Conservation (phyloP, 306 rosid genomes). For the Cyclanthera cordifolia region DNA sequence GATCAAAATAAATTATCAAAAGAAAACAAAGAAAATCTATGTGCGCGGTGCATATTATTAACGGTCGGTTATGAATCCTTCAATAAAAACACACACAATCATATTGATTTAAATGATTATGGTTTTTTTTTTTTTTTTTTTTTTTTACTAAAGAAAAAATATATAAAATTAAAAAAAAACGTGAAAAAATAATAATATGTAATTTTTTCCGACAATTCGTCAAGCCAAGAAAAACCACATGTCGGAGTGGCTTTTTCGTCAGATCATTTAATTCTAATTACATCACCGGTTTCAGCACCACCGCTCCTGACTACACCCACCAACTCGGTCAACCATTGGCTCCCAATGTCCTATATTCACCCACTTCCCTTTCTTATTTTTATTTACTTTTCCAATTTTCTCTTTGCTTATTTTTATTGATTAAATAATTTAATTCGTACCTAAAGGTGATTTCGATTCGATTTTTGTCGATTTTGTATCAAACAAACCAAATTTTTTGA, state of each 20-base stretch:
- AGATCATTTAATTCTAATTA: not conserved
- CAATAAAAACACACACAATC: not conserved
- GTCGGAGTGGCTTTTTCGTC: slow-evolving; percentile 10
- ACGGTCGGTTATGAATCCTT: not conserved
- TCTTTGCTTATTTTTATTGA: not conserved
- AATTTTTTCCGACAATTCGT: slow-evolving; percentile 6
- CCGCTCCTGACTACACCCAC: slow-evolving; percentile 3
- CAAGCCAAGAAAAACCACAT: not conserved
- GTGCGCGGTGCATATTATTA: not conserved
- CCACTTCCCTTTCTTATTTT: not conserved
- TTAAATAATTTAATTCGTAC: too few relatives aligned
- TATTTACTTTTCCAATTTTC: not conserved
- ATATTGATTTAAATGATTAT: not conserved
- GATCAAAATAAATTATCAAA: too few relatives aligned
- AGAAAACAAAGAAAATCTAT: not conserved
- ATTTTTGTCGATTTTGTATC: too few relatives aligned
- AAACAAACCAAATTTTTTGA: too few relatives aligned
- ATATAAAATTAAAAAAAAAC: too few relatives aligned
- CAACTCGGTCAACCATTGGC: slow-evolving; percentile 2
- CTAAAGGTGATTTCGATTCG: too few relatives aligned
- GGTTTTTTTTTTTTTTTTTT: too few relatives aligned
- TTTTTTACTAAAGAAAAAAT: too few relatives aligned
- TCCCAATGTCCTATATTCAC: not conserved
- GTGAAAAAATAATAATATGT: not conserved
- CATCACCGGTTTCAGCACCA: slow-evolving; percentile 1